Conservation (phyloP, 2,329 filamentous ascomycete species). For the Ophiostoma ulmi region DNA sequence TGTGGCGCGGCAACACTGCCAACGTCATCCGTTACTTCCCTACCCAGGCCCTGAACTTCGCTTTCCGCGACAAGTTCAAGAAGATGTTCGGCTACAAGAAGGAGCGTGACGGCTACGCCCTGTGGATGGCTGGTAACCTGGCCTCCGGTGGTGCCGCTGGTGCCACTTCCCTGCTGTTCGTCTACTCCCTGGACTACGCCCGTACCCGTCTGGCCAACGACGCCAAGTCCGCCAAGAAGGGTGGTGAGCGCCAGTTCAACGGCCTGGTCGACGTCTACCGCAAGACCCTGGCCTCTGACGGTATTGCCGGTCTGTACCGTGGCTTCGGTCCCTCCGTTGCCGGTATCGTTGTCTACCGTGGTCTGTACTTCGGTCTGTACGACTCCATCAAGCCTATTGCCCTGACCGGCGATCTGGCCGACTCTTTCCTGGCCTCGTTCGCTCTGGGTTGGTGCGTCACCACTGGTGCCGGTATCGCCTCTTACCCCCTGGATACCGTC, state of each 20-base stretch:
- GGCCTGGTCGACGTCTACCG: slow-evolving; percentile 99
- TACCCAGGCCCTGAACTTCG: slow-evolving; percentile 99
- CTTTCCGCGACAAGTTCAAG: slow-evolving; percentile 99
- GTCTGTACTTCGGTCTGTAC: slow-evolving; percentile 99
- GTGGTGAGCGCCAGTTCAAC: slow-evolving; percentile 99
- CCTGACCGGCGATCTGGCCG: slow-evolving; percentile 83
- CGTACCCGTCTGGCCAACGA: slow-evolving; percentile 99
- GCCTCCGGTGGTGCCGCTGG: slow-evolving; percentile 99
- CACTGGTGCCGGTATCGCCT: slow-evolving; percentile 99
- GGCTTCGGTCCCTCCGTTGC: slow-evolving; percentile 99
- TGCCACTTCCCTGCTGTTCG: slow-evolving; percentile 99
- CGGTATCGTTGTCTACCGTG: slow-evolving; percentile 99
- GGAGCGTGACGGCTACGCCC: slow-evolving; percentile 94
- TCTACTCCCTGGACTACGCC: slow-evolving; percentile 99
- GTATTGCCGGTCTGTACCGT: slow-evolving; percentile 99
- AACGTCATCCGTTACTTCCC: slow-evolving; percentile 99
- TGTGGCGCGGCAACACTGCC: slow-evolving; percentile 99
- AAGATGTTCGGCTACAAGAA: slow-evolving; percentile 99
- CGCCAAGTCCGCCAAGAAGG: slow-evolving; percentile 94
- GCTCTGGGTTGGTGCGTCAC: slow-evolving; percentile 97
- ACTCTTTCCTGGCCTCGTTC: slow-evolving; percentile 99
- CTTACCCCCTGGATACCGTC: slow-evolving; percentile 99
- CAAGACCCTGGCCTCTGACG: slow-evolving; percentile 98
- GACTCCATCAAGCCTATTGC: slow-evolving; percentile 99
- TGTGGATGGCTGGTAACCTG: slow-evolving; percentile 99